Evolutionary conservation across 2,329 filamentous ascomycete species (phyloP).

Genomic region (Westerdykella aurantiaca): DNA sequence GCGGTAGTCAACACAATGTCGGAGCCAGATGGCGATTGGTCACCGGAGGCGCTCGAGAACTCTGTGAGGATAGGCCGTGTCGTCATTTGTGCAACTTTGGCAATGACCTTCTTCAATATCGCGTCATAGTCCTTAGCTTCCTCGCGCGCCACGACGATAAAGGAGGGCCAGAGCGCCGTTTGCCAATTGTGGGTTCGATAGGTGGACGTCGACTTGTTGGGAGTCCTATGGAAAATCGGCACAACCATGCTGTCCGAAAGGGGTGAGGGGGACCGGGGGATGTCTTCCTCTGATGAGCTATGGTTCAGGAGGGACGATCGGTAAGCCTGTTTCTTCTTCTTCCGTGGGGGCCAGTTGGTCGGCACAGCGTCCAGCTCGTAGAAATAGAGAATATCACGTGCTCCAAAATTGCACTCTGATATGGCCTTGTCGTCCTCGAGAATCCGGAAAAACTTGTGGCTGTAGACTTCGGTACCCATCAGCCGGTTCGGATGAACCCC

Average conservation of each 20-base stretch:
- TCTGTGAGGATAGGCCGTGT: slow-evolving; percentile 60
- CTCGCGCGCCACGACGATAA: slow-evolving; percentile 68
- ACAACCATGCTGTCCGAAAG: slow-evolving; percentile 63
- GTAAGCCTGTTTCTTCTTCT: slow-evolving; percentile 42
- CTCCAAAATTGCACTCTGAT: slow-evolving; percentile 62
- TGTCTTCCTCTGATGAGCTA: slow-evolving; percentile 43
- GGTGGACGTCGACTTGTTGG: slow-evolving; percentile 21
- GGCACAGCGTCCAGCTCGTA: slow-evolving; percentile 75
- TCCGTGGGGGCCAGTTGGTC: slow-evolving; percentile 65
- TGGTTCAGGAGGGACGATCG: slow-evolving; percentile 47
- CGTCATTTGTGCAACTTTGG: slow-evolving; percentile 69
- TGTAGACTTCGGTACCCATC: slow-evolving; percentile 79
- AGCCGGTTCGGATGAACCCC: slow-evolving; percentile 54
- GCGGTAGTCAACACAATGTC: slow-evolving; percentile 63
- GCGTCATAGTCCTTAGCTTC: slow-evolving; percentile 64
- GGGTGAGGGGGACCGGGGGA: slow-evolving; percentile 53
- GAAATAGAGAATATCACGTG: slow-evolving; percentile 59
- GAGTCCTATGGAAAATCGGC: slow-evolving; percentile 60
- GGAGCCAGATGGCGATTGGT: slow-evolving; percentile 51
- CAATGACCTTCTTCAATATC: slow-evolving; percentile 74
- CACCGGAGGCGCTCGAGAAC: slow-evolving; percentile 46
- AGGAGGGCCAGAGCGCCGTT: slow-evolving; percentile 50
- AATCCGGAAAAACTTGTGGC: slow-evolving; percentile 77
- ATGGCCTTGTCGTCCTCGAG: slow-evolving; percentile 63
- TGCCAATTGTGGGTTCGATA: slow-evolving; percentile 31